Conservation (phyloP, 148 eudicot species). For the Nepenthes mirabilis region DNA sequence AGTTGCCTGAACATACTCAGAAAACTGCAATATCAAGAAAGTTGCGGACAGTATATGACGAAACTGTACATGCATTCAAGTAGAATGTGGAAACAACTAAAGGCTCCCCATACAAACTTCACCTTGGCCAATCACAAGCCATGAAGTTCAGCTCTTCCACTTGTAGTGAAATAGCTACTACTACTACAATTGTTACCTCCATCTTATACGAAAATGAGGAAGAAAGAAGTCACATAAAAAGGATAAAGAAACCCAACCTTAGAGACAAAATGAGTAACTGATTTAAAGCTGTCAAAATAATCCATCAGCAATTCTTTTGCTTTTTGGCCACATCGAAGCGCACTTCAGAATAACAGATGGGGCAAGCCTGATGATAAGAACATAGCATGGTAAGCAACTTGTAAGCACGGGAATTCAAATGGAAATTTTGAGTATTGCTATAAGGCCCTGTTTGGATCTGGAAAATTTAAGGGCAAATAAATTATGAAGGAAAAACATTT, state of each 20-base stretch:
- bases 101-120: no score
- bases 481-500: neutral
- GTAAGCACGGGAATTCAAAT: neutral
- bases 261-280: constrained; percentile 8
- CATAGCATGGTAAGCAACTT: neutral
- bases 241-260: neutral
- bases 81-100: no score
- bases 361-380: constrained; percentile 58
- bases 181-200: no score
- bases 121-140: no score
- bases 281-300: neutral
- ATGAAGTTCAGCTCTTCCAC: no score
- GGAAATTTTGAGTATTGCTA: neutral
- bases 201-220: no score
- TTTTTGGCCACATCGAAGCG: constrained; percentile 25
- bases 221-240: no score
- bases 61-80: no score
- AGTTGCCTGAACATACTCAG: no score
- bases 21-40: no score
- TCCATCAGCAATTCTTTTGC: constrained; percentile 9
- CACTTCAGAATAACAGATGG: constrained; percentile 78
- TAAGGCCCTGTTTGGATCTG: neutral
- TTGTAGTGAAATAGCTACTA: no score
- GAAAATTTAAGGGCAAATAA: neutral
- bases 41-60: no score